Conservation (phyloP, 176 grass and related monocot genomes). For the Triticum turgidum region DNA sequence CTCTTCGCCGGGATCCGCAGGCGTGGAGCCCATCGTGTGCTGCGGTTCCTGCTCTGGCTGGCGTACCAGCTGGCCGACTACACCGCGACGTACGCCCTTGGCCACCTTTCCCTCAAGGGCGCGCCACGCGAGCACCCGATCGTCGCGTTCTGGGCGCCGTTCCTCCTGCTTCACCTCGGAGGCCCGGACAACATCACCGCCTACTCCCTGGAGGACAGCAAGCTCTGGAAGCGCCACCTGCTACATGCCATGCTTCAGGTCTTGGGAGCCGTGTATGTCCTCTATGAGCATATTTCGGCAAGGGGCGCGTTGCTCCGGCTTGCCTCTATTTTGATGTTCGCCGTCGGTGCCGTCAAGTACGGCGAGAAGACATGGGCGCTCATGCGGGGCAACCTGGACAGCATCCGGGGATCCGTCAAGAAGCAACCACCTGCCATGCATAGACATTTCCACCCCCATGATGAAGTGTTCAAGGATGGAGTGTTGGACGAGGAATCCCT, state of each 20-base stretch:
- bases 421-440: background rate
- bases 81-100: too few species aligned
- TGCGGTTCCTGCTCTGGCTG: background rate
- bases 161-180: too few species aligned
- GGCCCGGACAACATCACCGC: too few species aligned
- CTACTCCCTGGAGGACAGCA: too few species aligned
- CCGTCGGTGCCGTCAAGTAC: background rate
- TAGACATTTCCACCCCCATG: background rate
- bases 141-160: too few species aligned
- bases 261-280: too few species aligned
- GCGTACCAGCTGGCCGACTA: conserved; percentile 11
- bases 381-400: too few species aligned
- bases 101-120: background rate
- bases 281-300: background rate
- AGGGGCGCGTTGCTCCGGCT: background rate
- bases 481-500: too few species aligned
- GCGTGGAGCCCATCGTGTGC: background rate
- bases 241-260: too few species aligned
- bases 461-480: background rate
- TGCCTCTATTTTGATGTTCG: background rate
- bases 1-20: background rate
- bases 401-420: background rate
- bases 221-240: too few species aligned
- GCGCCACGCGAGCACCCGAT: background rate
- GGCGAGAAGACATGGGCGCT: too few species aligned